phyloP scores from a whole-genome alignment of 495 filamentous ascomycete genomes.

The Penicillium paxilli region DNA sequence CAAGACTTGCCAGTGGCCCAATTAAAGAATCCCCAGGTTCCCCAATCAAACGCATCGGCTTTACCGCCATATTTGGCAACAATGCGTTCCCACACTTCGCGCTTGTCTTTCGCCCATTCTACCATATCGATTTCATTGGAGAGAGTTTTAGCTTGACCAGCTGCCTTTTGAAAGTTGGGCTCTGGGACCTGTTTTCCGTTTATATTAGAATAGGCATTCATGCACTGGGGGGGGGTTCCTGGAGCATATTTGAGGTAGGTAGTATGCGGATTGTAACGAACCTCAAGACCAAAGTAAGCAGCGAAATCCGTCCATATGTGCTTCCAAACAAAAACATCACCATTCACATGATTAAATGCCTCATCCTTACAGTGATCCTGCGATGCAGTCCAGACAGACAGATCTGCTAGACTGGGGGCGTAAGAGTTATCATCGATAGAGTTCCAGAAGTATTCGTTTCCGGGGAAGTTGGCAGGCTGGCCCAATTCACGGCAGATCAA shows the following conservation, averaged over 20 bases:
- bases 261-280: not conserved
- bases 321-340: conserved; percentile 31
- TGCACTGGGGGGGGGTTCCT: too few species aligned
- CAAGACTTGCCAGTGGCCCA: conserved; percentile 23
- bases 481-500: conserved; percentile 27
- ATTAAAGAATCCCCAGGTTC: conserved; percentile 28
- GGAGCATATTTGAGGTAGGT: too few species aligned
- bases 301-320: conserved; percentile 27
- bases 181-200: conserved; percentile 14
- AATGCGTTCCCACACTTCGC: conserved; percentile 25
- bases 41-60: conserved; percentile 22
- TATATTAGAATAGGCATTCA: too few species aligned
- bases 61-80: conserved; percentile 23
- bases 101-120: conserved; percentile 32
- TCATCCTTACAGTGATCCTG: conserved; percentile 24
- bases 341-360: conserved; percentile 30
- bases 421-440: conserved; percentile 27
- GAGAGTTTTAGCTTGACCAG: conserved; percentile 11
- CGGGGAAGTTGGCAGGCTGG: conserved; percentile 14
- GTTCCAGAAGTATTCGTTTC: conserved; percentile 27
- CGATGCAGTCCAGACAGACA: conserved; percentile 19
- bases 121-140: conserved; percentile 24
- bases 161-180: conserved; percentile 12
- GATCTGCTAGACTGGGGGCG: conserved; percentile 22
- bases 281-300: conserved; percentile 22